Evolutionary conservation across 805 yeast genomes (phyloP), one percentile per base, ranked within the genome.

Genomic region (Monosporozyma servazzii): DNA sequence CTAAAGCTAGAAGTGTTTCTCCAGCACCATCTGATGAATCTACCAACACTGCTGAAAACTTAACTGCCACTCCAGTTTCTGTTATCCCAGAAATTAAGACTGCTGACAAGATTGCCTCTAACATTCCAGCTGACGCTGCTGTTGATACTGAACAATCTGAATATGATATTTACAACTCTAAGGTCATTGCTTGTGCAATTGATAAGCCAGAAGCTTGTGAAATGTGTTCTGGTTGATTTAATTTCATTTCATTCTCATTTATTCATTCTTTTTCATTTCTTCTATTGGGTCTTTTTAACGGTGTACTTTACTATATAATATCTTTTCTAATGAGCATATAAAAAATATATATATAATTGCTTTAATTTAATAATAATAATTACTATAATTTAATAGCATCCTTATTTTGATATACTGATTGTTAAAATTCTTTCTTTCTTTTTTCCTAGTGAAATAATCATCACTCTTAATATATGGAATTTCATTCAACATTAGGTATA

Each of bases 201-300:
- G 83, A 86, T 69, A 91, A 93, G 75, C 97, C 97, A 53, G 98
- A 88, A 74, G 81, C 98, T 48, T 91, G 99, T 74, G 91, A 91
- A 66, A 93, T 93, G 98, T 93, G 99, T 76, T 91, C 98, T 54
- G 98, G 98, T 75, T 93, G 73, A 71, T 51, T 41, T 18, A 29
- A 17, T 33, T 41, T 41, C n/a, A 25, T 21, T 46, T 33, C 6
- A 18, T 23, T 46, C 21, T 27, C 23, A 43, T 43, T 20, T 29
- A 43, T 43, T 43, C 46, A 17, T 25, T 43, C 46, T 43, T 29
- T 46, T 46, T 37, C 18, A 37, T 37, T 37, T 37, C 41, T 18
- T 45, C 48, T 46, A 46, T 23, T 46, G 48, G 48, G 48, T 46
- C 21, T 46, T 31, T 45, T 27, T 45, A 29, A 45, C 47, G 47